Evolutionary conservation across 805 yeast species (phyloP).

Genomic region (Torulaspora indica): DNA sequence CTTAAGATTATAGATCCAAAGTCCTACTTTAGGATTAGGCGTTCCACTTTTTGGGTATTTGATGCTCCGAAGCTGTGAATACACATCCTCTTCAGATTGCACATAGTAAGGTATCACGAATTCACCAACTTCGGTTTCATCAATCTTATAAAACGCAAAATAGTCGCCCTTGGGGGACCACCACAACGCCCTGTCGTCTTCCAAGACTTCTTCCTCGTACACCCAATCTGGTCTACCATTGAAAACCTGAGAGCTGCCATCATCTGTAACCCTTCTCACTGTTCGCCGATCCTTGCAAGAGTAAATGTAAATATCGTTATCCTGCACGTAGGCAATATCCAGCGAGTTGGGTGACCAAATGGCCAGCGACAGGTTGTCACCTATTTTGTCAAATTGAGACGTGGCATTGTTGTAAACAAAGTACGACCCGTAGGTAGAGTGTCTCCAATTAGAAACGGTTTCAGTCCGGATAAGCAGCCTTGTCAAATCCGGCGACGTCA

Average conservation of each 20-base stretch:
- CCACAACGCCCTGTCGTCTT: slow-evolving; percentile 69
- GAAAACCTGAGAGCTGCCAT: slow-evolving; percentile 67
- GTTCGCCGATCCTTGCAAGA: slow-evolving; percentile 33
- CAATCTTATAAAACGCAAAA: slow-evolving; percentile 59
- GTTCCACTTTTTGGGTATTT: slow-evolving; percentile 86
- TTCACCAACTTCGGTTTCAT: slow-evolving; percentile 69
- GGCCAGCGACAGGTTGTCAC: slow-evolving; percentile 44
- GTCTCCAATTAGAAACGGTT: slow-evolving; percentile 55
- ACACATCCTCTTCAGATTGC: slow-evolving; percentile 47
- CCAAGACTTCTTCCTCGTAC: slow-evolving; percentile 84
- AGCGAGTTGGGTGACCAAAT: slow-evolving; percentile 72
- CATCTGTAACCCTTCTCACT: slow-evolving; percentile 52
- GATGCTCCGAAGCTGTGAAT: slow-evolving; percentile 56
- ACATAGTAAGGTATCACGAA: slow-evolving; percentile 73
- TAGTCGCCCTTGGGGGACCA: slow-evolving; percentile 77
- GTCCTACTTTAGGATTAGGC: slow-evolving; percentile 62
- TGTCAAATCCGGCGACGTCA: slow-evolving; percentile 63
- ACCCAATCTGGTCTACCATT: slow-evolving; percentile 95
- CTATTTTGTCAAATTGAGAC: slow-evolving; percentile 26
- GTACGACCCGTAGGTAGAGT: slow-evolving; percentile 43
- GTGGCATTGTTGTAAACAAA: slow-evolving; percentile 40
- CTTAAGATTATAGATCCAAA: slow-evolving; percentile 43
- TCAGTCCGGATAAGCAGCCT: slow-evolving; percentile 58
- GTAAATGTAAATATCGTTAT: slow-evolving; percentile 64
- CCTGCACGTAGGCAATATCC: slow-evolving; percentile 58